A percentile compares a stretch with the other conserved stretches of the same genome.
These are phyloP conservation scores for Termitomyces sp. DNA, from an alignment of 768 basidiomycete species.

Conservation along the genomic window DNA sequence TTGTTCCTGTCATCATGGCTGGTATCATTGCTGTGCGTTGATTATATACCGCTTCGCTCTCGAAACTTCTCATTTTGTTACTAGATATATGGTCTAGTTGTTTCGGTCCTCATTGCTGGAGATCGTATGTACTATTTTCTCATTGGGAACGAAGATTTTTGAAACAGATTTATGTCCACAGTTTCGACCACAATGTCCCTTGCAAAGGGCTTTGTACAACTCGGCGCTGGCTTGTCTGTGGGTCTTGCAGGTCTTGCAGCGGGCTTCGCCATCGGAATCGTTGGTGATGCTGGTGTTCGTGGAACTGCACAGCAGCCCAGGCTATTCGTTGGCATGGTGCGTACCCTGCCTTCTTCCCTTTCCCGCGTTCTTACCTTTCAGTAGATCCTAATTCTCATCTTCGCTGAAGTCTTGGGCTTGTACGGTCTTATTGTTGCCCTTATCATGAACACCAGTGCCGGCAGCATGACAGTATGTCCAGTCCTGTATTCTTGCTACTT, in stretches of 20 bases:
- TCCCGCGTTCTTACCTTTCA: background rate
- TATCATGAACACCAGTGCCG: constrained; percentile 84
- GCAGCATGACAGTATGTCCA: constrained; percentile 13
- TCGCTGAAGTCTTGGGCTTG: constrained; percentile 63
- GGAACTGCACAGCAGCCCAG: constrained; percentile 96
- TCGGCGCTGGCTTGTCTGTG: constrained; percentile 89
- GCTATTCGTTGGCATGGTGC: constrained; percentile 89
- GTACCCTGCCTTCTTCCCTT: constrained; percentile 14
- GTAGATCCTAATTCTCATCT: constrained; percentile 97
- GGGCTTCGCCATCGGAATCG: constrained; percentile 97
- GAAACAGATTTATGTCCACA: constrained; percentile 19
- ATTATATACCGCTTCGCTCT: background rate
- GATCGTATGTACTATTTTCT: constrained; percentile 53
- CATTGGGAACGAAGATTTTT: background rate
- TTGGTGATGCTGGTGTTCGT: constrained; percentile 97
- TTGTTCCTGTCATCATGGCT: constrained; percentile 98
- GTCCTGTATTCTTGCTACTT: background rate
- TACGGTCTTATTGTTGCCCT: constrained; percentile 86
- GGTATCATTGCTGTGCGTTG: constrained; percentile 96
- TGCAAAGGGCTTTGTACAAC: constrained; percentile 89
- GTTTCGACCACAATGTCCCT: constrained; percentile 79
- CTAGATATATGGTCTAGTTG: constrained; percentile 96
- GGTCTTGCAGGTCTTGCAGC: constrained; percentile 94
- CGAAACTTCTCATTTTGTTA: background rate
- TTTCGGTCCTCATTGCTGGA: constrained; percentile 92